A percentile compares a stretch with the other conserved stretches of the same genome.
Evolutionary conservation across 2,329 filamentous ascomycete species (phyloP).

Genomic region (Boeremia lycopersici): DNA sequence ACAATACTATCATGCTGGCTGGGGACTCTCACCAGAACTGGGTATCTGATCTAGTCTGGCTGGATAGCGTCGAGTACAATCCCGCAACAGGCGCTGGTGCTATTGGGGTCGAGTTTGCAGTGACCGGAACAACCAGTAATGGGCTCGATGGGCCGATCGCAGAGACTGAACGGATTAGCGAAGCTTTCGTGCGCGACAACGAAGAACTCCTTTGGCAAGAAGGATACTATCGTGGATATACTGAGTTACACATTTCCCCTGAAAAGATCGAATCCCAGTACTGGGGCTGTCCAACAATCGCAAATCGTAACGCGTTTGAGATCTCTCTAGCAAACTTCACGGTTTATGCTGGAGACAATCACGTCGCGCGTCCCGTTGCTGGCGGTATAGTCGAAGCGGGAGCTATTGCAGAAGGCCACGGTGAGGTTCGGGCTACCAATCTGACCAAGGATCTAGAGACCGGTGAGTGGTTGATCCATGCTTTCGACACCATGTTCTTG

Average conservation of each 20-base stretch:
- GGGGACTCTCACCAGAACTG: slow-evolving; percentile 73
- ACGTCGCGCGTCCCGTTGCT: background rate
- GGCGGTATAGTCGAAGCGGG: background rate
- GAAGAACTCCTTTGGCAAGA: slow-evolving; percentile 73
- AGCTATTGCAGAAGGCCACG: background rate
- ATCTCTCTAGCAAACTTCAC: background rate
- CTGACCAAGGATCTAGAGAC: background rate
- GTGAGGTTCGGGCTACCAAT: background rate
- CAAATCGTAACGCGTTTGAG: background rate
- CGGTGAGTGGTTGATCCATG: background rate
- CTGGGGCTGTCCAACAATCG: slow-evolving; percentile 59
- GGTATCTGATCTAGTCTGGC: slow-evolving; percentile 52
- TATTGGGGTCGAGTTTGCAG: slow-evolving; percentile 57
- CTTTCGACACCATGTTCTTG: background rate
- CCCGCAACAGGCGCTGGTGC: slow-evolving; percentile 33
- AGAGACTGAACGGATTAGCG: background rate
- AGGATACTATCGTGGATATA: slow-evolving; percentile 74
- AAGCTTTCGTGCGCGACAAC: slow-evolving; percentile 55
- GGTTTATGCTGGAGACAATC: background rate
- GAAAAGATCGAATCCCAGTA: slow-evolving; percentile 64
- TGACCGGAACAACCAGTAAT: slow-evolving; percentile 53
- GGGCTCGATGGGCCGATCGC: slow-evolving; percentile 55
- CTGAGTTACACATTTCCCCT: slow-evolving; percentile 62
- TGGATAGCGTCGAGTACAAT: slow-evolving; percentile 46
- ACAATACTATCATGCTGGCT: slow-evolving; percentile 72